phyloP scores from a whole-genome alignment of 177 flowering plant genomes.

The Vitis hybrid region DNA sequence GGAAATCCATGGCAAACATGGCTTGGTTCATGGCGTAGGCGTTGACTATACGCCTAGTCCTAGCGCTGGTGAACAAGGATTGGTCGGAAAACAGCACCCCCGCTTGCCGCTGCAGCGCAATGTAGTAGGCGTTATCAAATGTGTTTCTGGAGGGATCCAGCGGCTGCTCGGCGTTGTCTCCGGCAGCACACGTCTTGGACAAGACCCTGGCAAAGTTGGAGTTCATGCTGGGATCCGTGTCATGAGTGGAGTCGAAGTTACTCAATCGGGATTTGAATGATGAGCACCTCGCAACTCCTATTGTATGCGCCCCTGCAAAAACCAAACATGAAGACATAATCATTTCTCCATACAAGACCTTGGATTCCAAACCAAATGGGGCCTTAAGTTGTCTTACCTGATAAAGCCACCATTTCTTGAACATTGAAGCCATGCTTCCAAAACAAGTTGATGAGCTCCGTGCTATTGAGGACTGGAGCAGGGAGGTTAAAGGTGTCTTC shows the following conservation, averaged over 20 bases:
- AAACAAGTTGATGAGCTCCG: conserved; percentile 57
- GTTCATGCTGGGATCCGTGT: conserved; percentile 52
- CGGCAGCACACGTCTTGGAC: conserved; percentile 54
- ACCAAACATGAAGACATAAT: too few species aligned
- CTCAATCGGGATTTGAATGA: conserved; percentile 73
- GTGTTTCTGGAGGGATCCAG: conserved; percentile 55
- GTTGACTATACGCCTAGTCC: conserved; percentile 54
- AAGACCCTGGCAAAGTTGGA: conserved; percentile 46
- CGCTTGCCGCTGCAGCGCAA: conserved; percentile 31
- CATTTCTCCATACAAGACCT: too few species aligned
- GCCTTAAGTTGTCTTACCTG: conserved; percentile 44
- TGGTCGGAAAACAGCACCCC: conserved; percentile 86
- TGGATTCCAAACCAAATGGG: too few species aligned
- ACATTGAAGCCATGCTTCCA: conserved; percentile 63
- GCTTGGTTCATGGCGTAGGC: conserved; percentile 70
- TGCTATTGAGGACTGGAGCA: conserved; percentile 55
- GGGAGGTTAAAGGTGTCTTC: conserved; percentile 81
- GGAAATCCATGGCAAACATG: conserved; percentile 78
- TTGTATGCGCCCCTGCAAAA: conserved; percentile 72
- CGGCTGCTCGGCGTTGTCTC: conserved; percentile 69
- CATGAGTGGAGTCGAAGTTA: conserved; percentile 41
- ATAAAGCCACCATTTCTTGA: conserved; percentile 84
- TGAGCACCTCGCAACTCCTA: conserved; percentile 86
- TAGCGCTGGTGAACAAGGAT: conserved; percentile 39
- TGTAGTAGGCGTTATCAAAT: conserved; percentile 71